These are phyloP conservation scores for slime mould (Dictyostelium discoideum) DNA, from an alignment of 78 protist species.

Conservation along the genomic window DNA sequence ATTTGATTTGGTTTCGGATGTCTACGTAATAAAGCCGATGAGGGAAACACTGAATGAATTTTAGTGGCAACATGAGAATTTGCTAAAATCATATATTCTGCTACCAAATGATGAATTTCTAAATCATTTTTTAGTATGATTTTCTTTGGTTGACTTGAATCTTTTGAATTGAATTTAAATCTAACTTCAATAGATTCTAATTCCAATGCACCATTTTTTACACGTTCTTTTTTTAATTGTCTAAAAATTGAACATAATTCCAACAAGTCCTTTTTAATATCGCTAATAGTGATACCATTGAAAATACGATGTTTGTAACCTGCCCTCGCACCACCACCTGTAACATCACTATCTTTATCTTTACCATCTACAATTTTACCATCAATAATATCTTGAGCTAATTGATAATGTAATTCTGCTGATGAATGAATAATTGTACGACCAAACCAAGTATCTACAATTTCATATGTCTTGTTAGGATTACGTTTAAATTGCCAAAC, in stretches of 20 bases:
- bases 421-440: slow-evolving; percentile 54
- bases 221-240: slow-evolving; percentile 17
- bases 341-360: slow-evolving; percentile 21
- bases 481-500: slow-evolving; percentile 33
- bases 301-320: slow-evolving; percentile 24
- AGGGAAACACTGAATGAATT: slow-evolving; percentile 82
- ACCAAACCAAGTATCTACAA: slow-evolving; percentile 75
- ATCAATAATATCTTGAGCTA: slow-evolving; percentile 81
- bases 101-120: slow-evolving; percentile 89
- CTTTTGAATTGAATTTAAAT: slow-evolving; percentile 26
- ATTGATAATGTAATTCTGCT: slow-evolving; percentile 64
- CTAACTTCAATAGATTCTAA: slow-evolving; percentile 72
- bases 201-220: slow-evolving; percentile 64
- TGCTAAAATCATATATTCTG: slow-evolving; percentile 98
- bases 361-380: slow-evolving; percentile 22
- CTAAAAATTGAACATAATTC: background rate
- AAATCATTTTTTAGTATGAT: slow-evolving; percentile 57
- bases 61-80: slow-evolving; percentile 92
- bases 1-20: slow-evolving; percentile 88
- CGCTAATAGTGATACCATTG: background rate
- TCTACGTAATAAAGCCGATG: slow-evolving; percentile 85
- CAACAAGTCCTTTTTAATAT: slow-evolving; percentile 26
- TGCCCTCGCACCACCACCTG: slow-evolving; percentile 18
- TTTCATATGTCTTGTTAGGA: background rate
- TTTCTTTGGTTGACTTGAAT: slow-evolving; percentile 43